phyloP scores from a whole-genome alignment of 106 monocot genomes.

The Cymbidium sinense region DNA sequence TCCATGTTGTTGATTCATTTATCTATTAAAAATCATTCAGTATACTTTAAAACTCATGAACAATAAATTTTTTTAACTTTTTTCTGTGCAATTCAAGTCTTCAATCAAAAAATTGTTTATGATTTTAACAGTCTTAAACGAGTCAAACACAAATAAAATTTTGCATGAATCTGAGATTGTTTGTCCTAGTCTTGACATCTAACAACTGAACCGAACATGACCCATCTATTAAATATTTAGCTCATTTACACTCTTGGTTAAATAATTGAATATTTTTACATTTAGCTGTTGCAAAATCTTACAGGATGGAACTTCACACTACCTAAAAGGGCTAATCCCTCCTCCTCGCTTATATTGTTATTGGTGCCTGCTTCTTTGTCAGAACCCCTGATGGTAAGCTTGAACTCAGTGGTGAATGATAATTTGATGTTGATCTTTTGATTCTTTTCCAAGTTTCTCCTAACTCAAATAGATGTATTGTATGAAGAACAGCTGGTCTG shows the following conservation, averaged over 20 bases:
- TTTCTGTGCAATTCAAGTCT: too few species aligned
- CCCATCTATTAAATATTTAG: too few species aligned
- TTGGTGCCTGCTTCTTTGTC: conserved; percentile 48
- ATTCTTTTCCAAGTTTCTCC: background rate
- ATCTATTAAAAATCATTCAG: too few species aligned
- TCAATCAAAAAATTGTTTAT: too few species aligned
- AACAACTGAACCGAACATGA: too few species aligned
- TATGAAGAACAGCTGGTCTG: background rate
- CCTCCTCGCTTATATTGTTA: conserved; percentile 38
- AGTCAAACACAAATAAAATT: too few species aligned
- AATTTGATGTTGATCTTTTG: background rate
- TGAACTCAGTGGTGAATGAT: background rate
- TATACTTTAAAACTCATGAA: too few species aligned
- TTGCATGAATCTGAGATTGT: too few species aligned
- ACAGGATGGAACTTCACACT: conserved; percentile 59
- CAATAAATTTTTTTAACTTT: too few species aligned
- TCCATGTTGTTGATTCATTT: too few species aligned
- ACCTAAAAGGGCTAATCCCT: conserved; percentile 46
- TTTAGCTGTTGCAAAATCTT: background rate
- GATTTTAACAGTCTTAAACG: too few species aligned
- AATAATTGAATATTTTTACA: background rate
- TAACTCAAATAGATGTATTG: background rate
- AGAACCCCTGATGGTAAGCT: conserved; percentile 10
- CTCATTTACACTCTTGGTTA: background rate
- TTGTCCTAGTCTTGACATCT: too few species aligned